Conservation (phyloP, 257 asterid genomes). For the Nicotiana noctiflora region DNA sequence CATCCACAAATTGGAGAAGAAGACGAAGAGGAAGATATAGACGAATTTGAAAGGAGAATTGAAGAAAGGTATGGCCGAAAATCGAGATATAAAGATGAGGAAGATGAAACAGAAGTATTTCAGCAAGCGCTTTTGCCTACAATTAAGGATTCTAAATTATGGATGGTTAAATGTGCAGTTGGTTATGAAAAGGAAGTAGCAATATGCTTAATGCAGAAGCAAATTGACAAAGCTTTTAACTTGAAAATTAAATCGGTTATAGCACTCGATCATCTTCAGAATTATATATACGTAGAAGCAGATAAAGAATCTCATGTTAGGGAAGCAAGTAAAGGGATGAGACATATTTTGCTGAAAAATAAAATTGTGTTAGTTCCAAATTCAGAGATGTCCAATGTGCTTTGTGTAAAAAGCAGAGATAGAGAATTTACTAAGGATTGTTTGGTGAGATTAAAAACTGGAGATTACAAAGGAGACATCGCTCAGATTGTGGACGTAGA, state of each 20-base stretch:
- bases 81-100: neutral
- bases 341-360: slow-evolving; percentile 43
- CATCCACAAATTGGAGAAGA: neutral
- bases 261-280: slow-evolving; percentile 8
- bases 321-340: slow-evolving; percentile 57
- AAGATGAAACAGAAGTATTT: neutral
- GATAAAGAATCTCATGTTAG: slow-evolving; percentile 14
- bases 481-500: slow-evolving; percentile 87
- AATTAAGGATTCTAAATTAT: neutral
- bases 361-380: slow-evolving; percentile 79
- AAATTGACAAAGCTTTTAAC: neutral
- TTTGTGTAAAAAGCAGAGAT: slow-evolving; percentile 76
- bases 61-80: slow-evolving; percentile 1
- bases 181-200: slow-evolving; percentile 8
- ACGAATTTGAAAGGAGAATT: slow-evolving; percentile 6
- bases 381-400: slow-evolving; percentile 88
- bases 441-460: slow-evolving; percentile 87
- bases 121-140: neutral
- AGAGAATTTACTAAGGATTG: slow-evolving; percentile 68
- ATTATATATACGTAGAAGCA: slow-evolving; percentile 11
- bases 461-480: slow-evolving; percentile 85
- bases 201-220: slow-evolving; percentile 9
- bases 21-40: slow-evolving; percentile 1
- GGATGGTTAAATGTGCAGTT: neutral
- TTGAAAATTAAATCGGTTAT: neutral